A percentile compares a stretch with the other conserved stretches of the same genome.
phyloP scores from a whole-genome alignment of 345 rosid genomes.

The Pugionium cornutum region DNA sequence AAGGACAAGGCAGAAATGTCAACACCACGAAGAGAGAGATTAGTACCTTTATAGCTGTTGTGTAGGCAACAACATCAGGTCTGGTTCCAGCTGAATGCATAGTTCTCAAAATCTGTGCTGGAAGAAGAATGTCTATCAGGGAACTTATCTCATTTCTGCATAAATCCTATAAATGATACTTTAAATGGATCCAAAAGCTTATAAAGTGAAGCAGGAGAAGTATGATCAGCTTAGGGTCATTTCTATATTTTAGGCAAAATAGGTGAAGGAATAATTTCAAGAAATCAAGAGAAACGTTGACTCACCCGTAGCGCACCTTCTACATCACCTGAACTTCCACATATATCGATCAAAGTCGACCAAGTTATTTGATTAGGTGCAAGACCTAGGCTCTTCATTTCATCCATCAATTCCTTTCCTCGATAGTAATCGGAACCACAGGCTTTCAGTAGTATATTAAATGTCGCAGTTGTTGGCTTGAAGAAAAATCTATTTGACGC shows the following conservation, averaged over 20 bases:
- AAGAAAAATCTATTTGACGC: slow-evolving; percentile 53
- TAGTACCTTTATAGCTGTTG: slow-evolving; percentile 83
- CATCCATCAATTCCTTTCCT: slow-evolving; percentile 75
- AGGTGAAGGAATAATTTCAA: background rate
- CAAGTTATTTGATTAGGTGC: slow-evolving; percentile 77
- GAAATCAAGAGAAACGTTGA: slow-evolving; percentile 7
- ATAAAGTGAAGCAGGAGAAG: slow-evolving; percentile 16
- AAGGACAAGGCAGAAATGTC: slow-evolving; percentile 10
- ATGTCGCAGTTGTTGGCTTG: slow-evolving; percentile 71
- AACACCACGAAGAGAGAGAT: slow-evolving; percentile 30
- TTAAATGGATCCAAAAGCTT: slow-evolving; percentile 1
- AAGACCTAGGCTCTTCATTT: slow-evolving; percentile 77
- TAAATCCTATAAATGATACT: background rate
- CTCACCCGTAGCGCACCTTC: slow-evolving; percentile 79
- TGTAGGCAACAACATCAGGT: slow-evolving; percentile 91
- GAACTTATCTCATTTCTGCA: slow-evolving; percentile 15
- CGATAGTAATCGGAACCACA: slow-evolving; percentile 71
- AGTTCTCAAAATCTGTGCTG: slow-evolving; percentile 76
- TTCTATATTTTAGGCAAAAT: slow-evolving; percentile 14
- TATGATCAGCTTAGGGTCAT: slow-evolving; percentile 6
- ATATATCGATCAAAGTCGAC: slow-evolving; percentile 78
- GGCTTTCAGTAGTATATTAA: slow-evolving; percentile 80
- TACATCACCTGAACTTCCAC: slow-evolving; percentile 72
- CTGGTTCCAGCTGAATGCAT: slow-evolving; percentile 67
- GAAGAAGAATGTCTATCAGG: slow-evolving; percentile 38